A percentile compares a stretch with the other conserved stretches of the same genome.
Evolutionary conservation across 2,329 filamentous ascomycete genomes (phyloP).

Genomic region (Aspergillus piperis): DNA sequence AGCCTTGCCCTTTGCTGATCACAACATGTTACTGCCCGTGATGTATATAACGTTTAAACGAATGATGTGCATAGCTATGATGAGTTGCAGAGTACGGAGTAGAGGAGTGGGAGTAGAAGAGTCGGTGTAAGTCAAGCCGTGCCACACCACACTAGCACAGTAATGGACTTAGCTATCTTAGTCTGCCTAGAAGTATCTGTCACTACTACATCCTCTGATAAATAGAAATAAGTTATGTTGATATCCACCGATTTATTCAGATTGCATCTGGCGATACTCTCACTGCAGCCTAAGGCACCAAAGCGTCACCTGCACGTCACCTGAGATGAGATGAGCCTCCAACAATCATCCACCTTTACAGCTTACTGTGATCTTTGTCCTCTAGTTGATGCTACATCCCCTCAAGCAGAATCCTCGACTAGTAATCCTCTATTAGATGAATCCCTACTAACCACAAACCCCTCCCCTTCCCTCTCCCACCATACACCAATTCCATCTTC

Average conservation of each 20-base stretch:
- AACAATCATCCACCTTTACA: no score
- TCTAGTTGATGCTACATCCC: no score
- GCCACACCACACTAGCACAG: background rate
- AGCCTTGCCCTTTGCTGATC: background rate
- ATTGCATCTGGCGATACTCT: no score
- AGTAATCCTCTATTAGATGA: no score
- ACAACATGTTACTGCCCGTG: background rate
- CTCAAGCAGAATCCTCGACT: background rate
- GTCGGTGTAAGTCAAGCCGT: background rate
- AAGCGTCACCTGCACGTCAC: background rate
- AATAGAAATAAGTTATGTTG: no score
- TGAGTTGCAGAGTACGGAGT: no score
- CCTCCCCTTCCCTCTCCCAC: background rate
- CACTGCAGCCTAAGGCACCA: constrained; percentile 7
- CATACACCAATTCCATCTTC: background rate
- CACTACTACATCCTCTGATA: no score
- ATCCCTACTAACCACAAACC: no score
- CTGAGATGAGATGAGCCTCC: no score
- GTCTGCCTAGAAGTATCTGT: background rate
- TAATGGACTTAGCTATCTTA: background rate
- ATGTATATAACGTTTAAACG: constrained; percentile 4
- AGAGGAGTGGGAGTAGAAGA: background rate
- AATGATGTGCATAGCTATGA: background rate
- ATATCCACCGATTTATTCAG: no score
- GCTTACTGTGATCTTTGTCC: no score